Conservation (phyloP, 129 eudicot genomes). For the Lactuca saligna region DNA sequence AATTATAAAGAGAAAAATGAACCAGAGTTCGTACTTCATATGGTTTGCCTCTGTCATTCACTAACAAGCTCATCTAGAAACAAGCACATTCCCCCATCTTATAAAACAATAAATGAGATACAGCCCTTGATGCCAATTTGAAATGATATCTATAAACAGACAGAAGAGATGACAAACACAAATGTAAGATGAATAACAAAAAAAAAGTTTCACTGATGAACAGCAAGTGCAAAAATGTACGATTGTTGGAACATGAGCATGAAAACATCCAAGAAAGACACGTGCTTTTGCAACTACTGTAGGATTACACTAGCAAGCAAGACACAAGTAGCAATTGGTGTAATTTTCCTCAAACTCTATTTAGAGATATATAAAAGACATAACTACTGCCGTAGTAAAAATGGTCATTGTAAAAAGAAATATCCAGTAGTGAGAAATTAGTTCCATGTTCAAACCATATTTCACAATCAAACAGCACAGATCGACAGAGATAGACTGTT, state of each 20-base stretch:
- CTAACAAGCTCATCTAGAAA: slow-evolving; percentile 40
- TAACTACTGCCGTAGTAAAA: background rate
- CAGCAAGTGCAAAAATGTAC: slow-evolving; percentile 9
- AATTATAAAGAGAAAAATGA: slow-evolving; percentile 19
- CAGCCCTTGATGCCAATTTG: slow-evolving; percentile 18
- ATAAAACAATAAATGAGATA: slow-evolving; percentile 8
- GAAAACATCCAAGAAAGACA: slow-evolving; percentile 4
- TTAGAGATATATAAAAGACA: background rate
- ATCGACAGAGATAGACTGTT: background rate
- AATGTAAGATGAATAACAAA: background rate
- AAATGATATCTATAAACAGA: slow-evolving; percentile 10
- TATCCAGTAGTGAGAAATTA: too few relatives aligned
- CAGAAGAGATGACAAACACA: slow-evolving; percentile 4
- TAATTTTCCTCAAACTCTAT: background rate
- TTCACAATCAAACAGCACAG: too few relatives aligned
- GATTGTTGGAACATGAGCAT: slow-evolving; percentile 13
- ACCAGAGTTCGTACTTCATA: slow-evolving; percentile 44
- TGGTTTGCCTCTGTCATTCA: slow-evolving; percentile 42
- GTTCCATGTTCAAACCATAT: too few relatives aligned
- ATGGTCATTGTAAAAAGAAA: background rate
- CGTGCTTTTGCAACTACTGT: background rate
- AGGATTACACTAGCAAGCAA: background rate
- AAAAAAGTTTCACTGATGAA: background rate
- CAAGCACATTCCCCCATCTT: slow-evolving; percentile 20
- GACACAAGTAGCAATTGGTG: background rate